These are phyloP conservation scores for Flueggea neowawraea DNA, from an alignment of 441 rosid genomes.

Conservation along the genomic window DNA sequence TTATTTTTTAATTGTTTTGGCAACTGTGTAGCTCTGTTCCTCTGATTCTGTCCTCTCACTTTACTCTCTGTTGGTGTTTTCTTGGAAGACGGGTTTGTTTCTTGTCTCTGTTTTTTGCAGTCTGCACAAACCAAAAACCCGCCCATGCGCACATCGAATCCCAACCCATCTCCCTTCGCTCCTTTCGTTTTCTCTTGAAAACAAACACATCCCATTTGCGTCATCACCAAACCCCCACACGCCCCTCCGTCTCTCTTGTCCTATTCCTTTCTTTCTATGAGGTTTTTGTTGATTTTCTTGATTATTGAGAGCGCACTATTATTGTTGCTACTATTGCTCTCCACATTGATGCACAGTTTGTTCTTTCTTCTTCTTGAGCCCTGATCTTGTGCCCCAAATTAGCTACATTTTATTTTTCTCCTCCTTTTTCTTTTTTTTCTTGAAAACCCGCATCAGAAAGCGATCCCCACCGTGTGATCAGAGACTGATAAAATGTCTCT, in stretches of 20 bases:
- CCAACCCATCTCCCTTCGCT: constrained; percentile 19
- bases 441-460: neutral
- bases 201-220: constrained; percentile 13
- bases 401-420: constrained; percentile 5
- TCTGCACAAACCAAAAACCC: no score
- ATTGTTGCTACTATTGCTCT: neutral
- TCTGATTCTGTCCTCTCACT: constrained; percentile 2
- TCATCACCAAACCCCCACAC: constrained; percentile 14
- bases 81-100: constrained; percentile 26
- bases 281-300: constrained; percentile 2
- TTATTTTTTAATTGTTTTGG: no score
- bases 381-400: constrained; percentile 21
- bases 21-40: neutral
- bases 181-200: constrained; percentile 10
- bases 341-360: neutral
- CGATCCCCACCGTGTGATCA: constrained; percentile 4
- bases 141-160: constrained; percentile 44
- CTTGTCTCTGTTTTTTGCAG: constrained; percentile 11
- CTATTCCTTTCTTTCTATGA: neutral
- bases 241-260: neutral
- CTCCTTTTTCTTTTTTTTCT: neutral
- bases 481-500: constrained; percentile 5
- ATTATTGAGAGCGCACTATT: neutral
- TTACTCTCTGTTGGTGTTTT: constrained; percentile 12
- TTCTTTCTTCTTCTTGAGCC: constrained; percentile 22